Evolutionary conservation across 345 rosid species (phyloP), one percentile per base, ranked within the genome.

Genomic region (Cardamine resedifolia): DNA sequence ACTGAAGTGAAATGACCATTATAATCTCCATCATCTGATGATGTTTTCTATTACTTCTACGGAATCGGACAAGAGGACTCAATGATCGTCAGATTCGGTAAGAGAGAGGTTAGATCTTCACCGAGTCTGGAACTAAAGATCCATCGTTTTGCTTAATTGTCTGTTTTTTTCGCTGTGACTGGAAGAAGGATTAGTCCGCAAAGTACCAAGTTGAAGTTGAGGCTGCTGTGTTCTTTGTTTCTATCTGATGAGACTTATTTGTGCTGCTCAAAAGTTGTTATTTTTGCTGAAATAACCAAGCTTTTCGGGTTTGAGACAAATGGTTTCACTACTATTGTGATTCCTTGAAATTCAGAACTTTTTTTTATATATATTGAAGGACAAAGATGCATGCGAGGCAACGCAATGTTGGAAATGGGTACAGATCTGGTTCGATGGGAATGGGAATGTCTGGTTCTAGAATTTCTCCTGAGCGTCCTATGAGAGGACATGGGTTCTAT

Each of bases 371-470:
- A 38, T 31, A 31, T 14, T 47, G 24, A 7, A 16, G 63, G 38
- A 34, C n/a, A 50, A 87, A 80, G 60, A 95, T 91, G 99, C 96
- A 95, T 77, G 82, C 88, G 30, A 86, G 96, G 75, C 98, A 90
- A 78, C 84, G 97, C 28, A 91, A 84, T 78, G 85, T 92, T 51
- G 98, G 98, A 77, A 87, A 87, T 84, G 98, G 96, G 55, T 90
- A 87, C 70, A 82, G 97, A 81, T 87, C 97, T 58, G 74, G 70
- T 79, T 81, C 88, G 12, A 71, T 84, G 83, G 95, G 91, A 66
- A 82, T 84, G 83, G 87, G 89, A 5, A 64, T 87, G 76, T 78
- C 86, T 76, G 80, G 81, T 56, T 82, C 88, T 19, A 72, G 90
- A 71, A 53, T 83, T 16, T 83, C 88, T 24, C 92, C 87, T 4